Conservation (phyloP, 805 yeast species). For the Kluyveromyces aestuarii region DNA sequence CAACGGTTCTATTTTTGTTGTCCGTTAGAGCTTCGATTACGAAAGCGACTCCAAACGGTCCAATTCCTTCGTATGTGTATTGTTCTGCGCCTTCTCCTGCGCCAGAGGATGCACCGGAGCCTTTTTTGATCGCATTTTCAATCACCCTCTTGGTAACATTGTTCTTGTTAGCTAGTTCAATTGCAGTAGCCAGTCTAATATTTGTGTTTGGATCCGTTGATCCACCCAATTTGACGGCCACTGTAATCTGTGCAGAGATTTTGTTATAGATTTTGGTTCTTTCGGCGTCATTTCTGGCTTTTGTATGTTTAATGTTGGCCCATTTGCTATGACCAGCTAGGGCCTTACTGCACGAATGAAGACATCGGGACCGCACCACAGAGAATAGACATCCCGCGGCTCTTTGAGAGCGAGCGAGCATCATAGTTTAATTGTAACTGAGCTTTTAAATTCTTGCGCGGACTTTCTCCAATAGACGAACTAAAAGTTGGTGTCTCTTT, state of each 20-base stretch:
- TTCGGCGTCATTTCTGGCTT: slow-evolving; percentile 83
- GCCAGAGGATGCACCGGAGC: slow-evolving; percentile 48
- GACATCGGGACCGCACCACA: neutral
- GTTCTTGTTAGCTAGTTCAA: slow-evolving; percentile 66
- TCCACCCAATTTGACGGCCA: slow-evolving; percentile 60
- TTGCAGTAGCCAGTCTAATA: slow-evolving; percentile 53
- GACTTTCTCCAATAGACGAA: too few relatives aligned
- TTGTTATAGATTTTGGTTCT: slow-evolving; percentile 61
- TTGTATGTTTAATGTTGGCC: slow-evolving; percentile 91
- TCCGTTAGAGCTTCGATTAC: slow-evolving; percentile 84
- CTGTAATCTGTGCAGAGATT: slow-evolving; percentile 62
- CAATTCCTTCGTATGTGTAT: slow-evolving; percentile 79
- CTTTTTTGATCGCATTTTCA: slow-evolving; percentile 82
- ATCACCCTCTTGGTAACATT: slow-evolving; percentile 78
- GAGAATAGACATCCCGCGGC: too few relatives aligned
- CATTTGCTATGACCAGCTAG: slow-evolving; percentile 81
- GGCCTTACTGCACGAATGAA: neutral
- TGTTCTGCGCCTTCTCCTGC: slow-evolving; percentile 40
- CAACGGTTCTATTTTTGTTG: slow-evolving; percentile 74
- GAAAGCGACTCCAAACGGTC: slow-evolving; percentile 85
- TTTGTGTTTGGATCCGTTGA: slow-evolving; percentile 50
- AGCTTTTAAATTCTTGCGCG: too few relatives aligned
- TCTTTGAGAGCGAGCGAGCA: too few relatives aligned
- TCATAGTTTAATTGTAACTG: too few relatives aligned
- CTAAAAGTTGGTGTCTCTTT: too few relatives aligned